phyloP scores from a whole-genome alignment of 163 green algal species.

The Prototheca wickerhamii region DNA sequence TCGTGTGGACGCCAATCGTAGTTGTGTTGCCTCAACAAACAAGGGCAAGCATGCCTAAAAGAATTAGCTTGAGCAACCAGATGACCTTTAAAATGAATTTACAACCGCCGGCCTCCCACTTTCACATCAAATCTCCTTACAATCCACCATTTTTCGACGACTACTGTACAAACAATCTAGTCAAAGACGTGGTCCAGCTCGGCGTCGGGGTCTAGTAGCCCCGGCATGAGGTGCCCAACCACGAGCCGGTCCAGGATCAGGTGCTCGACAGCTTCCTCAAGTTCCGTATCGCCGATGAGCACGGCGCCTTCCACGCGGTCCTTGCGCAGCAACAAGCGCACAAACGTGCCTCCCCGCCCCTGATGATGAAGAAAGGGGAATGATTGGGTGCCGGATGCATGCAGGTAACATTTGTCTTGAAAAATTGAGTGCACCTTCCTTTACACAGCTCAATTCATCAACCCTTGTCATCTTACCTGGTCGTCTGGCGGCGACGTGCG shows the following conservation, averaged over 20 bases:
- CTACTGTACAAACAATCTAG: too few relatives aligned
- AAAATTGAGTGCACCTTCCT: neutral
- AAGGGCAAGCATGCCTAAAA: too few relatives aligned
- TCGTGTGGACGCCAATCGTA: too few relatives aligned
- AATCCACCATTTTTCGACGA: too few relatives aligned
- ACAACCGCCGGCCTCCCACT: too few relatives aligned
- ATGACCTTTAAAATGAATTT: too few relatives aligned
- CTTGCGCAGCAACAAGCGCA: conserved; percentile 65
- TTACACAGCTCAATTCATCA: neutral
- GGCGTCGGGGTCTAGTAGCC: conserved; percentile 65
- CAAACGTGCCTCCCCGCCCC: conserved; percentile 48
- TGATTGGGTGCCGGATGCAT: too few relatives aligned
- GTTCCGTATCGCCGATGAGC: conserved; percentile 72
- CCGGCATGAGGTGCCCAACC: conserved; percentile 46
- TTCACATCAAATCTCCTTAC: too few relatives aligned
- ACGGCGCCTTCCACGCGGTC: conserved; percentile 65
- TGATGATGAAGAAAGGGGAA: too few relatives aligned
- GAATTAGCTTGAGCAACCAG: too few relatives aligned
- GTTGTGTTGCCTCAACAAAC: too few relatives aligned
- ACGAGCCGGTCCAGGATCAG: conserved; percentile 81
- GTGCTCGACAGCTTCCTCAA: conserved; percentile 83
- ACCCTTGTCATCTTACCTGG: conserved; percentile 15
- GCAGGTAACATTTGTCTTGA: neutral
- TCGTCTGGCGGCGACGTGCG: conserved; percentile 10
- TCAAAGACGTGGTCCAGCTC: conserved; percentile 76